Conservation (phyloP, 2,329 filamentous ascomycete genomes). For the Akanthomyces dipterigenus region DNA sequence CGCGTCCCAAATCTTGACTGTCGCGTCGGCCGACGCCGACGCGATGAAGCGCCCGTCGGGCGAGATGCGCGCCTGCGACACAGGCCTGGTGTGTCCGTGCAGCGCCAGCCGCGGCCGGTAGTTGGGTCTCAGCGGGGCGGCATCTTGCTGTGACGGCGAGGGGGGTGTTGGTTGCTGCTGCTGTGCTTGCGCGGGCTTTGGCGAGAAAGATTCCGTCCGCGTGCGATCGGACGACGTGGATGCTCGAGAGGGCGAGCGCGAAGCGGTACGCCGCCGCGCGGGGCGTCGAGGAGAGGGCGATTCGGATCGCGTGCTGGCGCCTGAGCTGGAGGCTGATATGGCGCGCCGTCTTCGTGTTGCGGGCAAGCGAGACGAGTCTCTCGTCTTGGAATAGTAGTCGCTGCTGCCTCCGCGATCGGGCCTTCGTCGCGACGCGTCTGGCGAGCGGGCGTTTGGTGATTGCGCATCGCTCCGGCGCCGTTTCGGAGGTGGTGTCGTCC, state of each 20-base stretch:
- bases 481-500: conserved; percentile 24
- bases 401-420: conserved; percentile 15
- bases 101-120: conserved; percentile 67
- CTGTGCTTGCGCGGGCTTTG: conserved; percentile 3
- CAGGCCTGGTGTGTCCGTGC: conserved; percentile 68
- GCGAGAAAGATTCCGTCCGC: conserved; percentile 23
- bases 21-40: conserved; percentile 81
- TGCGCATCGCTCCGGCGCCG: conserved; percentile 27
- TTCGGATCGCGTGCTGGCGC: conserved; percentile 32
- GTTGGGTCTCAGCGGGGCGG: conserved; percentile 51
- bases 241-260: conserved; percentile 25
- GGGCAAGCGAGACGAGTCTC: conserved; percentile 25
- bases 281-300: conserved; percentile 21
- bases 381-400: conserved; percentile 22
- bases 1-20: conserved; percentile 86
- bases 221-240: conserved; percentile 27
- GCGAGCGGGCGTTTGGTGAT: conserved; percentile 21
- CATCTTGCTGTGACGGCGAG: conserved; percentile 13
- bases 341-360: conserved; percentile 24
- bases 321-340: conserved; percentile 26
- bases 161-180: conserved; percentile 29
- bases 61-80: conserved; percentile 84
- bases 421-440: conserved; percentile 6
- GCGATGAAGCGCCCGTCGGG: conserved; percentile 87
- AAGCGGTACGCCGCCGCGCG: conserved; percentile 25